Base-by-base conservation (phyloP, 129 eudicot genomes). In the Lactuca saligna region DNA sequence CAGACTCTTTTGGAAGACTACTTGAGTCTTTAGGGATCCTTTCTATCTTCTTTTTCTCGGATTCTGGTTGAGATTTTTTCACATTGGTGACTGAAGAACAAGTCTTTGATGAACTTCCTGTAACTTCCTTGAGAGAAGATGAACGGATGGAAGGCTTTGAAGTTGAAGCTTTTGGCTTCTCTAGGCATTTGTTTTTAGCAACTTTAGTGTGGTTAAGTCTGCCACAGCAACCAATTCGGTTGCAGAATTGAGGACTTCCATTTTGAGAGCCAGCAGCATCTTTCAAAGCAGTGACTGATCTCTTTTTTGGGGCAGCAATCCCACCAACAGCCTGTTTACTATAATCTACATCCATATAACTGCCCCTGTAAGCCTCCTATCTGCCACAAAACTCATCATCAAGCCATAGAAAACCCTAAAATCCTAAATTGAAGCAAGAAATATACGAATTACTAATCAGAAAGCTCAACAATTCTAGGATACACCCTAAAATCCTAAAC, bases 151-250 rank as follows among this genome's bases (percentile, higher is more conserved):
- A 63, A 38, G 84, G 66, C 65, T 64, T 76, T 66, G 75, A 39
- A 54, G 57, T 76, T 66, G 75, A 39, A 54, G 81, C 65, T 82
- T 80, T 91, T 41, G 83, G 75, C 64, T 76, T 88, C 61, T 78
- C 89, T 9, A 88, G 67, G 29, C 58, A 55, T 73, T 80, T 85
- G 63, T 54, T 72, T 73, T 73, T 85, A 54, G 79, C 5, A 81
- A 75, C 68, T 68, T 78, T 89, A 14, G 42, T 35, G 33, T 75
- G 61, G 68, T 91, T 84, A 66, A 88, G 81, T 63, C 86, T 80
- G 60, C 97, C 95, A 78, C 88, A 78, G 75, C 97, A 91, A 69
- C 96, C 96, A 68, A 82, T 66, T 66, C 97, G 84, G 51, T 71
- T 86, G 78, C 97, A 91, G n/a, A 82, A 75, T 63, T 84, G 97